Conservation (phyloP, 2,329 filamentous ascomycete species). For the Thermothelomyces thermophilus region DNA sequence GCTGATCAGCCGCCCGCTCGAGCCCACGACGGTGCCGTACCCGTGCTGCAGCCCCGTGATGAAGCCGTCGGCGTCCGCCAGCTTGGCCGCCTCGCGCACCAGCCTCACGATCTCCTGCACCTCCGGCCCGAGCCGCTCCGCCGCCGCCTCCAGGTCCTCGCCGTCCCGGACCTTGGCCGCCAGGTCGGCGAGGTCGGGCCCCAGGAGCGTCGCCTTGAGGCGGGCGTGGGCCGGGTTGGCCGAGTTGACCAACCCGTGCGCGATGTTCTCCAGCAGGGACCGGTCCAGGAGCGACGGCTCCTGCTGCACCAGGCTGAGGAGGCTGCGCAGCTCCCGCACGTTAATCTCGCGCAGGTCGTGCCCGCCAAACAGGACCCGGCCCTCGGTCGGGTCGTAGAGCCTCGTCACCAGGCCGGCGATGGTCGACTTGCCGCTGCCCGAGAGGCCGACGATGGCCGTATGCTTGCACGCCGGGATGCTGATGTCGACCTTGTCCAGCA, state of each 20-base stretch:
- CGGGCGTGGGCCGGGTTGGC: constrained; percentile 33
- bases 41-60: constrained; percentile 49
- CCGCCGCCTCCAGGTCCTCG: constrained; percentile 38
- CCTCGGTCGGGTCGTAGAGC: constrained; percentile 50
- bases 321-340: constrained; percentile 36
- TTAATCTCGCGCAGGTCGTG: constrained; percentile 43
- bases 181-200: constrained; percentile 43
- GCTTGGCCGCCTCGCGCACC: constrained; percentile 41
- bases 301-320: constrained; percentile 41
- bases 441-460: constrained; percentile 53
- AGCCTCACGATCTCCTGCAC: constrained; percentile 55
- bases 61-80: constrained; percentile 52
- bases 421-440: constrained; percentile 53
- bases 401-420: constrained; percentile 41
- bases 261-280: constrained; percentile 46
- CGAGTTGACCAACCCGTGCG: constrained; percentile 42
- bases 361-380: constrained; percentile 42
- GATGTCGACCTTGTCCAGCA: constrained; percentile 37
- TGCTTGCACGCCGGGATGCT: constrained; percentile 33
- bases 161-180: constrained; percentile 47
- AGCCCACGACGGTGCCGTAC: constrained; percentile 47
- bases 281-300: constrained; percentile 39
- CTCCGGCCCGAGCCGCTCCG: constrained; percentile 37
- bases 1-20: constrained; percentile 47
- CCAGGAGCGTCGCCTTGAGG: constrained; percentile 41